Conservation (phyloP, 2,329 filamentous ascomycete species). For the Fusarium brevicatenulatum region DNA sequence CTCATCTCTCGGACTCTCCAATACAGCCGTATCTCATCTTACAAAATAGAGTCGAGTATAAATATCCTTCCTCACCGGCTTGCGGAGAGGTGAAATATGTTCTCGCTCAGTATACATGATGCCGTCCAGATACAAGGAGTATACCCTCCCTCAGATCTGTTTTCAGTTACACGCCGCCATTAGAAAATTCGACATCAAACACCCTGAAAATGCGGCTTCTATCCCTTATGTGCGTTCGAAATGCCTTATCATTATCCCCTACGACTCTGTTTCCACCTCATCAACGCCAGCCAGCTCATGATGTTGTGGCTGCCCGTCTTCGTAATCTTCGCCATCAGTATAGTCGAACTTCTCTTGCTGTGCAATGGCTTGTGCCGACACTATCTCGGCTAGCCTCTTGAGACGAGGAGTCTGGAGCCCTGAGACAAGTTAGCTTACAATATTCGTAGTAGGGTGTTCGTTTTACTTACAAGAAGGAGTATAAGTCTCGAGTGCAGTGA, state of each 20-base stretch:
- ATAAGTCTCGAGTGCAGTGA: conserved; percentile 96
- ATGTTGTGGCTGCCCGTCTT: conserved; percentile 56
- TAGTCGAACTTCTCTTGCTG: conserved; percentile 88
- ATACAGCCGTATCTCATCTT: conserved; percentile 43
- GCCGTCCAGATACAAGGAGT: conserved; percentile 37
- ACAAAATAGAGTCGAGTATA: conserved; percentile 36
- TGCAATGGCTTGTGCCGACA: conserved; percentile 93
- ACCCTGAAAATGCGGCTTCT: conserved; percentile 45
- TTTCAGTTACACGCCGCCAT: conserved; percentile 38
- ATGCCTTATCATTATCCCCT: conserved; percentile 42
- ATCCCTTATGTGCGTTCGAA: conserved; percentile 44
- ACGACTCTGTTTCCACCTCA: conserved; percentile 53
- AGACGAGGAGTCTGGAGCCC: conserved; percentile 95
- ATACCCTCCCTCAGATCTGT: conserved; percentile 38
- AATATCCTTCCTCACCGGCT: conserved; percentile 24
- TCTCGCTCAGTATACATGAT: conserved; percentile 41
- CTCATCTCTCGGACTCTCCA: conserved; percentile 35
- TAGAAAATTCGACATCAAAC: conserved; percentile 44
- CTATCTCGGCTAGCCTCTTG: conserved; percentile 97
- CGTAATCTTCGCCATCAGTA: conserved; percentile 55
- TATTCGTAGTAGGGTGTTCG: not conserved
- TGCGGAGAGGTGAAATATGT: conserved; percentile 27
- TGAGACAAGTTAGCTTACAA: conserved; percentile 53
- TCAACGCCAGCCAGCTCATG: conserved; percentile 63
- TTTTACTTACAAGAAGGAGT: conserved; percentile 87